Evolutionary conservation across 257 asterid genomes (phyloP).

Genomic region (Primulina huaijiensis): DNA sequence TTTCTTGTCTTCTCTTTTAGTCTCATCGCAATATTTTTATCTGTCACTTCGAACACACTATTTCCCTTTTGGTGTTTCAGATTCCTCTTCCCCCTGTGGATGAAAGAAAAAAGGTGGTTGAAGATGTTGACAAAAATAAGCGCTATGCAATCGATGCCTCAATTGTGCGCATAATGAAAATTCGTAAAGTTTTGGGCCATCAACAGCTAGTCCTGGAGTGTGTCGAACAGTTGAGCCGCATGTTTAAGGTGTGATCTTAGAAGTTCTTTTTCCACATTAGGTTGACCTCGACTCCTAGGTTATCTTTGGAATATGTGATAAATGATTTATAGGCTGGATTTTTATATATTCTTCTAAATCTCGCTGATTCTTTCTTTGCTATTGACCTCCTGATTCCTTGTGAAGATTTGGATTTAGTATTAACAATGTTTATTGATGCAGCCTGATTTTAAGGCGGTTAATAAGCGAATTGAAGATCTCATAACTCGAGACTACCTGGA

Average conservation of each 20-base stretch:
- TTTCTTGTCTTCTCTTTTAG: not conserved
- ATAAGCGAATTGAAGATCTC: conserved; percentile 57
- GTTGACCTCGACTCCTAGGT: not conserved
- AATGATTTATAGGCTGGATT: not conserved
- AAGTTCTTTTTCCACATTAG: not conserved
- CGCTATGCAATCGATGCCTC: conserved; percentile 50
- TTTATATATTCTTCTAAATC: not conserved
- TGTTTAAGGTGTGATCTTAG: conserved; percentile 41
- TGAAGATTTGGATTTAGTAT: not conserved
- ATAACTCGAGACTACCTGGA: conserved; percentile 48
- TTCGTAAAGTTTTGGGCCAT: conserved; percentile 48
- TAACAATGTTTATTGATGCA: conserved; percentile 22
- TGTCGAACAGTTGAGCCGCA: conserved; percentile 44
- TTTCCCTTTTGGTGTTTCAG: conserved; percentile 29
- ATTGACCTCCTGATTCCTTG: not conserved
- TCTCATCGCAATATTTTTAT: not conserved
- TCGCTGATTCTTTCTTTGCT: not conserved
- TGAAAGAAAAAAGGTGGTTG: conserved; percentile 55
- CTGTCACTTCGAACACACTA: not conserved
- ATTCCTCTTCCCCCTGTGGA: conserved; percentile 53
- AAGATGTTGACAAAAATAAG: conserved; percentile 51
- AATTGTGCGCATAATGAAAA: conserved; percentile 60
- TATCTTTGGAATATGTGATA: not conserved
- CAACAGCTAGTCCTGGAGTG: conserved; percentile 53
- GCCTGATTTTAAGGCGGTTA: conserved; percentile 54